Evolutionary conservation across 768 basidiomycete species (phyloP), one percentile per base, ranked within the genome.

Genomic region (Melanogaster broomeanus): DNA sequence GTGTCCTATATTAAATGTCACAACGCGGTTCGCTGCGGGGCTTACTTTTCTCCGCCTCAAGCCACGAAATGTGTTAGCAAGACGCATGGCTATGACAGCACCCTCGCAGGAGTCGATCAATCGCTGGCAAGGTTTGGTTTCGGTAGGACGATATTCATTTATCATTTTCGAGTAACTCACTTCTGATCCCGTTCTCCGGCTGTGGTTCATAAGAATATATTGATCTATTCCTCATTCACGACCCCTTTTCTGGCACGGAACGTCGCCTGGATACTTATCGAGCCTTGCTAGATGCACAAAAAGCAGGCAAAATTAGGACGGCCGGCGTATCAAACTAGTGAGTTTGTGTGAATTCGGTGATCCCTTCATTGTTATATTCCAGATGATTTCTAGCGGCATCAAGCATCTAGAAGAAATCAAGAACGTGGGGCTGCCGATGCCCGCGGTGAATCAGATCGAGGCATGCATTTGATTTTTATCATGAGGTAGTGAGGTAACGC

Each of bases 241-340:
- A 86, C 53, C 84, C 91, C 0, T 67, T 75, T 6, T 79, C 83
- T 16, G 89, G 87, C 6, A 79, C 74, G 18, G 76, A 82, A 52
- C 74, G 72, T 25, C 84, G 91, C 18, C 71, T 92, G n/a, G 79
- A 74, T 19, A 85, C 88, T 0, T 93, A 87, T 72, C 82, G 76
- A 43, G 88, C 87, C 7, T 73, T 93, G 11, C 65, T 83, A 6
- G 82, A 85, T 31, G 78, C 80, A n/a, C 79, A 79, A 55, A 62
- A 72, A 25, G 78, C 70, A 3, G 89, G 90, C 3, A 88, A 88
- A 59, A 77, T 91, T 45, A 77, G 79, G 54, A 76, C 77, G 5
- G 80, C 90, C n/a, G 90, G 90, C 3, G 90, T 93, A 7, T 91
- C 88, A 1, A 93, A 93, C 69, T 93, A 84, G 88, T 90, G 58